Percentiles rank a stretch among this genome's conserved stretches.
Conservation (phyloP, 257 asterid genomes). For the Salvia miltiorrhiza region DNA sequence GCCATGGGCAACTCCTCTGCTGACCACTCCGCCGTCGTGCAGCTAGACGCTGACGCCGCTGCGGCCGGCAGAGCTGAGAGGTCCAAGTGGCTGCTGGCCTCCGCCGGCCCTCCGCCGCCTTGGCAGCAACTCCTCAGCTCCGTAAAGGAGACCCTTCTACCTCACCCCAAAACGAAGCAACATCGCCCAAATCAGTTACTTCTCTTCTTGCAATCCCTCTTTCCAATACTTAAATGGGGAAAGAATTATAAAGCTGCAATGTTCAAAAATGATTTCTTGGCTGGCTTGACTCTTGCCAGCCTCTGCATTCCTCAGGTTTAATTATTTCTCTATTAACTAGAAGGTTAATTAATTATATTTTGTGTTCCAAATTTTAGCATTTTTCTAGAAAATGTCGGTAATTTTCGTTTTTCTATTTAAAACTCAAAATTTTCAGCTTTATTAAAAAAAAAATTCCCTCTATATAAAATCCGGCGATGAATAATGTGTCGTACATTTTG, state of each 20-base stretch:
- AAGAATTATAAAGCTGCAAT: slow-evolving; percentile 48
- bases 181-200: slow-evolving; percentile 21
- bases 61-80: slow-evolving; percentile 52
- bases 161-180: slow-evolving; percentile 26
- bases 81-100: slow-evolving; percentile 55
- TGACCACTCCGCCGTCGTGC: slow-evolving; percentile 34
- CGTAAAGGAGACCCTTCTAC: slow-evolving; percentile 30
- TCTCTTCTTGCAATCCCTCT: slow-evolving; percentile 45
- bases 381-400: too few species aligned
- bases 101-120: slow-evolving; percentile 62
- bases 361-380: too few species aligned
- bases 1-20: slow-evolving; percentile 26
- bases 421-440: too few species aligned
- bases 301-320: slow-evolving; percentile 84
- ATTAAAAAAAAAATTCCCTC: too few species aligned
- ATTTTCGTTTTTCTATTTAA: too few species aligned
- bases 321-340: too few species aligned
- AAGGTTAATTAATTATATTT: too few species aligned
- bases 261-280: slow-evolving; percentile 73
- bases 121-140: slow-evolving; percentile 40
- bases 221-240: slow-evolving; percentile 82
- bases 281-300: slow-evolving; percentile 89
- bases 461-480: too few species aligned
- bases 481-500: too few species aligned
- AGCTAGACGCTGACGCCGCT: slow-evolving; percentile 40